These are phyloP conservation scores for Chaetomium strumarium DNA, from an alignment of 2,329 filamentous ascomycete species.

Conservation along the genomic window DNA sequence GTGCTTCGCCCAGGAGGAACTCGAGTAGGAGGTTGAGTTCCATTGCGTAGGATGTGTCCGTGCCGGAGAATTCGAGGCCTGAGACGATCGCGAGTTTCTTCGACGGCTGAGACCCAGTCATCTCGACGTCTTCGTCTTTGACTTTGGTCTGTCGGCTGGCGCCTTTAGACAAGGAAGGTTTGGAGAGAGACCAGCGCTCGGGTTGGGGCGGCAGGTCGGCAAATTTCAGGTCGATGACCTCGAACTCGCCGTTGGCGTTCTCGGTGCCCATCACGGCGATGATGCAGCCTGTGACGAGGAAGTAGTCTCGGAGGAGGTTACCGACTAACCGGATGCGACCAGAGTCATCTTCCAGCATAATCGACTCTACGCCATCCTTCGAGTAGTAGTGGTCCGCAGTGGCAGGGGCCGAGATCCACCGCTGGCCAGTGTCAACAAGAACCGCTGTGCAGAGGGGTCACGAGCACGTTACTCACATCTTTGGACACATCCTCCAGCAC, in stretches of 20 bases:
- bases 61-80: slow-evolving; percentile 76
- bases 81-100: slow-evolving; percentile 78
- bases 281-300: slow-evolving; percentile 88
- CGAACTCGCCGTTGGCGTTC: slow-evolving; percentile 84
- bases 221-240: slow-evolving; percentile 83
- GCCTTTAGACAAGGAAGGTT: slow-evolving; percentile 33
- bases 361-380: slow-evolving; percentile 53
- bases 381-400: slow-evolving; percentile 70
- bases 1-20: slow-evolving; percentile 78
- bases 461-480: slow-evolving; percentile 53
- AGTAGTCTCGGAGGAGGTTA: slow-evolving; percentile 56
- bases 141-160: slow-evolving; percentile 33
- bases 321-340: slow-evolving; percentile 79
- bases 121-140: slow-evolving; percentile 51
- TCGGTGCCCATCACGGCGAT: slow-evolving; percentile 93
- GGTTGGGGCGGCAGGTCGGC: slow-evolving; percentile 82
- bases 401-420: slow-evolving; percentile 82
- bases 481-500: slow-evolving; percentile 93
- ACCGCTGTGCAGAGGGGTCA: neutral
- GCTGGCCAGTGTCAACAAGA: slow-evolving; percentile 41
- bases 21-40: slow-evolving; percentile 74
- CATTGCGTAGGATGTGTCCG: slow-evolving; percentile 64
- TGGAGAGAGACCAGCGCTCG: slow-evolving; percentile 67
- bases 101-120: slow-evolving; percentile 35
- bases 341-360: slow-evolving; percentile 94